A percentile compares a stretch with the other conserved stretches of the same genome.
Evolutionary conservation across 441 rosid species (phyloP).

Genomic region (Euphorbia corollata): DNA sequence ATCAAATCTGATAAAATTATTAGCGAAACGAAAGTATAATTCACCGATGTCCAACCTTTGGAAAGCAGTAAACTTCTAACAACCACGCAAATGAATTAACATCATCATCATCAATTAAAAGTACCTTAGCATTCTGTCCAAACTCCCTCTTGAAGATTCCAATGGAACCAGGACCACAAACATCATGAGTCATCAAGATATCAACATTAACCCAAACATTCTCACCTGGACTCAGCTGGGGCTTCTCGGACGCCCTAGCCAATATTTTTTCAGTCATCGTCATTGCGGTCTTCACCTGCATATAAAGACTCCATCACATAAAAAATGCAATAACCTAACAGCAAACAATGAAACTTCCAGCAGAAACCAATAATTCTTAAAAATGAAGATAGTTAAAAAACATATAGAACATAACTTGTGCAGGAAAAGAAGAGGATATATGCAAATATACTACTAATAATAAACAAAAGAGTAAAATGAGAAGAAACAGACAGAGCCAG

Average conservation of each 20-base stretch:
- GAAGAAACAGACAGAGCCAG: constrained; percentile 60
- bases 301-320: not conserved
- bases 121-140: constrained; percentile 77
- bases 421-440: not conserved
- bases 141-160: constrained; percentile 88
- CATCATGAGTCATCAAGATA: constrained; percentile 92
- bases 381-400: not conserved
- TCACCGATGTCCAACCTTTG: not conserved
- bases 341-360: not conserved
- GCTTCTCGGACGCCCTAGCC: constrained; percentile 71
- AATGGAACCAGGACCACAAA: constrained; percentile 89
- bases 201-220: constrained; percentile 92
- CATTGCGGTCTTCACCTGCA: constrained; percentile 79
- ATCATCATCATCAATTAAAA: not conserved
- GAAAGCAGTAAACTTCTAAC: not conserved
- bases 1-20: not conserved
- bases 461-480: not conserved
- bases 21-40: not conserved
- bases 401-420: not conserved
- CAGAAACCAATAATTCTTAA: not conserved
- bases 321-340: not conserved
- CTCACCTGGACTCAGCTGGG: constrained; percentile 73
- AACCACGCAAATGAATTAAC: constrained; percentile 1
- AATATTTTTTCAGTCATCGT: constrained; percentile 91
- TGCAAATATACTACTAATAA: not conserved